Base-by-base conservation (phyloP, 2,329 filamentous ascomycete species). In the Geosmithia putterillii region DNA sequence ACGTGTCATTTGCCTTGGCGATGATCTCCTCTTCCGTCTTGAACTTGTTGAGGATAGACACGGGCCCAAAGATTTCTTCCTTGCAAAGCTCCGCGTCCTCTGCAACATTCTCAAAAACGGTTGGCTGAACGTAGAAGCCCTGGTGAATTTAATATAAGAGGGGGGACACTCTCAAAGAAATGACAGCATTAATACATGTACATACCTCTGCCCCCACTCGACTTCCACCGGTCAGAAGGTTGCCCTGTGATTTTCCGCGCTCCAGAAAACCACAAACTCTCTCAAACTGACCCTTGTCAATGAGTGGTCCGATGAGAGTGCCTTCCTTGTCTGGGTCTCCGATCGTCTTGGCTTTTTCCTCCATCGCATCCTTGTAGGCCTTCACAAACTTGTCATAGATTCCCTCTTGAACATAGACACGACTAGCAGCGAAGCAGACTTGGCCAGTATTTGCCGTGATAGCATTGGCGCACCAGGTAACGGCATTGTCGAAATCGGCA, bases 361-460 rank as follows among this genome's bases (percentile, higher is more conserved):
- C 67, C 65, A 85, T 77, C 48, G 79, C 79, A 45, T 71, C 65
- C 17, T 82, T 60, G 23, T 85, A 67, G 0, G 61, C 60, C 46
- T 66, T 64, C 45, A 83, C 73, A 51, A 86, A 86, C 8, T 63
- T 64, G 18, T 66, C 51, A 50, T 83, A 79, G 58, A 83, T 70
- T 32, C 58, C 55, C 40, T 68, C 62, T 2, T 81, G 81, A 4
- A 86, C 73, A 57, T 85, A 85, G 8, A 86, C 79, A 3, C 82
- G 66, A 1, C 80, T 83, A 6, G 80, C 81, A 49, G 85, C 85
- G 28, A 81, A 83, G 65, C 83, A 87, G 40, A 86, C 79, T 58
- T 87, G 83, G 17, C 83, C 82, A 0, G 78, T 78, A 52, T 86
- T 85, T 45, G 76, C 77, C 65, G 83, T 80, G 69, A 86, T 59